Conservation (phyloP, 768 basidiomycete species). For the Phylloporus scabripes region DNA sequence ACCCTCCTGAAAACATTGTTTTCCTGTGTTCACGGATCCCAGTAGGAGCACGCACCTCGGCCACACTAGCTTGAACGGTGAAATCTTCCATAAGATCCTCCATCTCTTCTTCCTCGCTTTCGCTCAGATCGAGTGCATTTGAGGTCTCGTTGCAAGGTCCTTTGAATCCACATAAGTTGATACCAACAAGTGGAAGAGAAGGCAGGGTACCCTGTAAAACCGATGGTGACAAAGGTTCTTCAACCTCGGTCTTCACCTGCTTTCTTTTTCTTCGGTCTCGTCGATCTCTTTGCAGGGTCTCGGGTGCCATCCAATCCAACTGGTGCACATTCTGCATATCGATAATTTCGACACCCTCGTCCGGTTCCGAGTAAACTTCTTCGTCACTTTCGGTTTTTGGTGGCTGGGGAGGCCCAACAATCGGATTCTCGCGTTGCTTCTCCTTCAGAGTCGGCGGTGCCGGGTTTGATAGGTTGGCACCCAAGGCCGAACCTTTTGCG, state of each 20-base stretch:
- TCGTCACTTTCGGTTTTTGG: constrained; percentile 43
- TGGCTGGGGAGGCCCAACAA: constrained; percentile 20
- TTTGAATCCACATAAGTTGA: constrained; percentile 1
- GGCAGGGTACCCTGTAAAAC: constrained; percentile 29
- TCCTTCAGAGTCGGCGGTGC: constrained; percentile 48
- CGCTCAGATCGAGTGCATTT: constrained; percentile 65
- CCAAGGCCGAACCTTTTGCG: constrained; percentile 34
- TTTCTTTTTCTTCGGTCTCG: constrained; percentile 33
- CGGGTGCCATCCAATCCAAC: constrained; percentile 89
- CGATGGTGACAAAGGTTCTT: constrained; percentile 31
- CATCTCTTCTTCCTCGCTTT: constrained; percentile 73
- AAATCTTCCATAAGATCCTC: constrained; percentile 76
- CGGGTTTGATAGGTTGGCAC: constrained; percentile 46
- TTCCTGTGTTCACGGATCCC: not conserved
- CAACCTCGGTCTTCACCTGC: constrained; percentile 39
- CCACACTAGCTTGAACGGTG: constrained; percentile 34
- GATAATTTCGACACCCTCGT: constrained; percentile 81
- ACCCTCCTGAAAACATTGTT: constrained; percentile 35
- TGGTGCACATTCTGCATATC: constrained; percentile 73
- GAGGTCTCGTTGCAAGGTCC: constrained; percentile 25
- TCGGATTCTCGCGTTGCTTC: constrained; percentile 27
- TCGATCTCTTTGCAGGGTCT: constrained; percentile 54
- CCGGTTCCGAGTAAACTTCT: constrained; percentile 80
- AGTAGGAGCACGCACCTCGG: constrained; percentile 33
- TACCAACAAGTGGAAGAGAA: not conserved